These are phyloP conservation scores for Ceratobasidium papillatum DNA, from an alignment of 1,284 basidiomycete species.

Conservation along the genomic window DNA sequence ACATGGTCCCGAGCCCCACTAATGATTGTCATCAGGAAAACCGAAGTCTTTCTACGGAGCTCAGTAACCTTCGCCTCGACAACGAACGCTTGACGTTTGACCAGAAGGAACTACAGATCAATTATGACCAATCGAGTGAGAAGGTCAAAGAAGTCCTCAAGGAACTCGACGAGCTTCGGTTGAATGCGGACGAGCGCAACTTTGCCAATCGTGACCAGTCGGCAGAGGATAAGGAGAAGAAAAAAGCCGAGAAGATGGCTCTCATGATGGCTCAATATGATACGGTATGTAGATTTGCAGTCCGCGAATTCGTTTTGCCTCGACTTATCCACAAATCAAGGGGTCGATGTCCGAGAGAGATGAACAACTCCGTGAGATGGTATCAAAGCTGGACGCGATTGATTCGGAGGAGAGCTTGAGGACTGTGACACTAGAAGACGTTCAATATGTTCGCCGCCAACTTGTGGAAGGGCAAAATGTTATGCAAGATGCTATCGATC, in stretches of 20 bases:
- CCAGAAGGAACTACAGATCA: constrained; percentile 93
- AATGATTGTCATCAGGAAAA: constrained; percentile 72
- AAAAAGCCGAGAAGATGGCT: constrained; percentile 99
- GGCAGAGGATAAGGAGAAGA: constrained; percentile 96
- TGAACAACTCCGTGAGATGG: constrained; percentile 84
- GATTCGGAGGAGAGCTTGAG: constrained; percentile 66
- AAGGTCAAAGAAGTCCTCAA: constrained; percentile 88
- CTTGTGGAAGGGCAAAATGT: constrained; percentile 88
- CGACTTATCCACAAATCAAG: constrained; percentile 56
- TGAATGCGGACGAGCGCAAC: constrained; percentile 81
- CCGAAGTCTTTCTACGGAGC: constrained; percentile 86
- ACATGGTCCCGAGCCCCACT: not conserved
- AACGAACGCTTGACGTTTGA: constrained; percentile 94
- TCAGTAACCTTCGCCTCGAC: constrained; percentile 92
- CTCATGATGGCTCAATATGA: constrained; percentile 99
- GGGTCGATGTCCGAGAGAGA: constrained; percentile 93
- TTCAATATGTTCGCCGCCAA: constrained; percentile 83
- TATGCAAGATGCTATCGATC: constrained; percentile 88
- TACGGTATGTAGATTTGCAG: constrained; percentile 60
- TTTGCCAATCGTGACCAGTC: constrained; percentile 80
- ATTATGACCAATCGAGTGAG: constrained; percentile 96
- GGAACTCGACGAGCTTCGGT: constrained; percentile 91
- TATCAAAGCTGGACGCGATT: constrained; percentile 83
- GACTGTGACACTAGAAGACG: constrained; percentile 75
- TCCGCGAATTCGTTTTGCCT: not conserved